Evolutionary conservation across 1,139 yeast genomes (phyloP).

Genomic region (Debaryomyces sp.): DNA sequence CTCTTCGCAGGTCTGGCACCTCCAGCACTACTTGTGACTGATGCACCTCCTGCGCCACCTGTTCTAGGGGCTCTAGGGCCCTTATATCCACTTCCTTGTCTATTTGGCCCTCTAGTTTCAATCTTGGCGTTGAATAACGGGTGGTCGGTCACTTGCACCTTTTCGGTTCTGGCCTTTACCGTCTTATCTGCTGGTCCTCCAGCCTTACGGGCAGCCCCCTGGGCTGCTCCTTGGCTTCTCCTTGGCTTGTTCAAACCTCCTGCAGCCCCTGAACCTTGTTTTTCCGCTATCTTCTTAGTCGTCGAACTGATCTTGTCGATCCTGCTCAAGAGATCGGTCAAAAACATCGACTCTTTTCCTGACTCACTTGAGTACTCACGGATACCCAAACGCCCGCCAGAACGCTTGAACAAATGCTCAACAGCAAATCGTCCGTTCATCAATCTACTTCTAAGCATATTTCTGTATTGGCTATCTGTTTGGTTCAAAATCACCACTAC

Average conservation of each 20-base stretch:
- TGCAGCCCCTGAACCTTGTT: not conserved
- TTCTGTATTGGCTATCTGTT: not conserved
- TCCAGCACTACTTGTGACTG: not conserved
- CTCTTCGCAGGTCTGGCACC: slow-evolving; percentile 7
- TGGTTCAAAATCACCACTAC: not conserved
- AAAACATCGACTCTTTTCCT: slow-evolving; percentile 19
- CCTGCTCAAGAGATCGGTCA: slow-evolving; percentile 37
- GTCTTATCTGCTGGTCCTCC: not conserved
- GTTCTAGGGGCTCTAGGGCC: slow-evolving; percentile 6
- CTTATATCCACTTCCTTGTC: slow-evolving; percentile 9
- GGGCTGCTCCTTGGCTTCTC: not conserved
- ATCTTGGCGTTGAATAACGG: slow-evolving; percentile 19
- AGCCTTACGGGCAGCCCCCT: not conserved
- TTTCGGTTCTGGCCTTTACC: slow-evolving; percentile 8
- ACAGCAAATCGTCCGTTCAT: not conserved
- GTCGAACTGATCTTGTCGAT: slow-evolving; percentile 34
- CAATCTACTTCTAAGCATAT: slow-evolving; percentile 2
- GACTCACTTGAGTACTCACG: slow-evolving; percentile 7
- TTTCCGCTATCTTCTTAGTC: slow-evolving; percentile 9
- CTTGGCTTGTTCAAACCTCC: not conserved
- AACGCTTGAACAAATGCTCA: not conserved
- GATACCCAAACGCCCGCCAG: not conserved
- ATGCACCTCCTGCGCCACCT: not conserved
- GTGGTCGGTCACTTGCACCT: slow-evolving; percentile 23
- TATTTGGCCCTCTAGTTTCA: slow-evolving; percentile 9